Base-by-base conservation (phyloP, 192 early-diverging fungal species). In the Podila verticillata region DNA sequence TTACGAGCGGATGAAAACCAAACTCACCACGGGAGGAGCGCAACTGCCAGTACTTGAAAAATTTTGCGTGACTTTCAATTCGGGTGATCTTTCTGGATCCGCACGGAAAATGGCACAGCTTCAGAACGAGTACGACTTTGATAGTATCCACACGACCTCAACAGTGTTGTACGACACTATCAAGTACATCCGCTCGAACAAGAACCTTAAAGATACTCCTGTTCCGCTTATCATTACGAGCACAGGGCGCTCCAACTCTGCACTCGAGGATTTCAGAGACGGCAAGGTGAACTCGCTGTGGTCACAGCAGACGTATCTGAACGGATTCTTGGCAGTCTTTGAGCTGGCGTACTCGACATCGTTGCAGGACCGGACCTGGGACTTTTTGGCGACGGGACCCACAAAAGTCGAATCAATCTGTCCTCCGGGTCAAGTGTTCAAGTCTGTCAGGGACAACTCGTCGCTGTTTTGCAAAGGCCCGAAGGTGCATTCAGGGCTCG, bases 221-320 rank as follows among this genome's bases (percentile, higher is more conserved):
- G 6, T 15, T 63, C 22, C 9, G 47, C 20, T 10, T 3, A 44
- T 44, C 39, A 44, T 79, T 26, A 80, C 70, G 2, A 72, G 70
- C 17, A 68, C 77, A 35, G 77, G 77, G 24, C 48, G 61, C 6
- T 80, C 77, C 5, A 48, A 29, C 2, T 22, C 70, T 1, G 65
- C 70, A 0, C 9, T 80, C 13, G 47, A 49, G 44, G 77, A 80
- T 48, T 54, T 54, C 19, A 48, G 67, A 1, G 28, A 58, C 4
- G 54, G 56, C 17, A 72, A 68, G 7, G 54, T 80, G 15, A 32
- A 57, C 22, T 68, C 59, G 49, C 31, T 80, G 10, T 80, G 77
- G 77, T 72, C 77, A 0, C 70, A 80, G 36, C 77, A 80, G 39
- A 72, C 77, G 30, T 80, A 80, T 34, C 48, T 80, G 2, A 80